These are phyloP conservation scores for Ganoderma boninense DNA, from an alignment of 1,284 basidiomycete genomes.

Conservation along the genomic window DNA sequence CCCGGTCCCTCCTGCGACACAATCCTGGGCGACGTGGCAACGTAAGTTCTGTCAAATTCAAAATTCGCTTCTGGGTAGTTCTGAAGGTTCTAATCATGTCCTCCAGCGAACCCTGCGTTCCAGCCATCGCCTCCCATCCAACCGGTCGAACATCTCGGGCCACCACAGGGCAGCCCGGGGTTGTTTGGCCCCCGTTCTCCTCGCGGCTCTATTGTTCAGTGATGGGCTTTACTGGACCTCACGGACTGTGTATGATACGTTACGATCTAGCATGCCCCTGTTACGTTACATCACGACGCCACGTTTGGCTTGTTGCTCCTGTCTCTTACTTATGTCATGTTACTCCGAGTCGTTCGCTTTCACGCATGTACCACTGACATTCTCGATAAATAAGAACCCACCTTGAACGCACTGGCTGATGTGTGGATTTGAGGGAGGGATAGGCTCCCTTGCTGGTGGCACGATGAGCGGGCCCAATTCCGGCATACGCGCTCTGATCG, in stretches of 20 bases:
- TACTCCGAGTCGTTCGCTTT: background rate
- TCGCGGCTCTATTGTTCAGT: constrained; percentile 44
- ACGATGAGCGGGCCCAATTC: no score
- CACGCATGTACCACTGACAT: constrained; percentile 13
- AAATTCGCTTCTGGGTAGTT: background rate
- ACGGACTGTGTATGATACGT: constrained; percentile 12
- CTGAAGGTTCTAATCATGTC: constrained; percentile 2
- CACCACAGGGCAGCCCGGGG: constrained; percentile 62
- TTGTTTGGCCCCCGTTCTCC: constrained; percentile 72
- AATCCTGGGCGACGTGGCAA: constrained; percentile 74
- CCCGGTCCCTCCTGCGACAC: constrained; percentile 35
- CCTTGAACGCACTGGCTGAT: background rate
- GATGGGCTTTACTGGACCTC: constrained; percentile 16
- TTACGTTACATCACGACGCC: constrained; percentile 20
- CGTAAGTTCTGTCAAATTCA: constrained; percentile 61
- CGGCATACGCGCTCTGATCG: no score
- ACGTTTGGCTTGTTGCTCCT: constrained; percentile 13
- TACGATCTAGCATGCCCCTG: constrained; percentile 15
- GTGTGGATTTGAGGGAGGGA: background rate
- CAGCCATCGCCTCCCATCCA: constrained; percentile 51
- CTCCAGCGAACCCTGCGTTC: constrained; percentile 32
- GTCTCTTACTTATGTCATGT: constrained; percentile 7
- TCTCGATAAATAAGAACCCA: background rate
- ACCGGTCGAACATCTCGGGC: constrained; percentile 55
- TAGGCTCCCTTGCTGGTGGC: no score